Percentiles rank a stretch among this genome's conserved stretches.
Conservation (phyloP, 2,329 filamentous ascomycete genomes). For the Fusarium papillatum region DNA sequence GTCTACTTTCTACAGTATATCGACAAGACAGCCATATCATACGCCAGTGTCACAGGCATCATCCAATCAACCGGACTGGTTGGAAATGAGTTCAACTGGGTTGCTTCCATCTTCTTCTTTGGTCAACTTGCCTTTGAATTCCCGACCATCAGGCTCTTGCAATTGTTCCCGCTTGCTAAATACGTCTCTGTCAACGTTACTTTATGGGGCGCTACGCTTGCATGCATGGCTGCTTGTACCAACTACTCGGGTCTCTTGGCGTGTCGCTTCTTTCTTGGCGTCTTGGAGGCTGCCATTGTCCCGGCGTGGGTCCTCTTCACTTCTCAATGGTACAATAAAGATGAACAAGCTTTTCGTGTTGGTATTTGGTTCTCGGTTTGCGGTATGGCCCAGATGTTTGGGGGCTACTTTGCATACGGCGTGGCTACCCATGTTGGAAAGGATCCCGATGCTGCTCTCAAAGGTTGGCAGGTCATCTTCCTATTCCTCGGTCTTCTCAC, state of each 20-base stretch:
- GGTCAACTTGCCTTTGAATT: slow-evolving; percentile 54
- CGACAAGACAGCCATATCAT: slow-evolving; percentile 43
- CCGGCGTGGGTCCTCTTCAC: slow-evolving; percentile 35
- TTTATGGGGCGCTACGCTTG: slow-evolving; percentile 48
- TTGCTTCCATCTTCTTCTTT: slow-evolving; percentile 47
- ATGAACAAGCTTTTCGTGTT: slow-evolving; percentile 36
- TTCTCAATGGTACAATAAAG: slow-evolving; percentile 38
- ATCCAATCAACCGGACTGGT: slow-evolving; percentile 49
- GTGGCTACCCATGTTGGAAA: slow-evolving; percentile 33
- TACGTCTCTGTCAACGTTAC: slow-evolving; percentile 52
- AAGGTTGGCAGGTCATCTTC: slow-evolving; percentile 32
- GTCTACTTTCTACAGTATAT: slow-evolving; percentile 43
- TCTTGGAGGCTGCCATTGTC: slow-evolving; percentile 26
- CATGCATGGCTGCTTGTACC: slow-evolving; percentile 28
- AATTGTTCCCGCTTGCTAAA: slow-evolving; percentile 53
- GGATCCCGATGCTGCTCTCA: slow-evolving; percentile 16
- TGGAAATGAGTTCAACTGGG: slow-evolving; percentile 59
- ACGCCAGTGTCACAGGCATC: slow-evolving; percentile 42
- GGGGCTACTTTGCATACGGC: slow-evolving; percentile 39
- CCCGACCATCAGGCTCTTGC: slow-evolving; percentile 53
- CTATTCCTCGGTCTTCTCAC: slow-evolving; percentile 29
- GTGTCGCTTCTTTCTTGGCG: slow-evolving; percentile 31
- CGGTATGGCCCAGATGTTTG: slow-evolving; percentile 37
- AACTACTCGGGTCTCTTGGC: slow-evolving; percentile 28
- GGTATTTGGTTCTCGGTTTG: slow-evolving; percentile 39